Evolutionary conservation across 805 yeast species (phyloP), one percentile per base, ranked within the genome.

Genomic region (Blastobotrys parvus): DNA sequence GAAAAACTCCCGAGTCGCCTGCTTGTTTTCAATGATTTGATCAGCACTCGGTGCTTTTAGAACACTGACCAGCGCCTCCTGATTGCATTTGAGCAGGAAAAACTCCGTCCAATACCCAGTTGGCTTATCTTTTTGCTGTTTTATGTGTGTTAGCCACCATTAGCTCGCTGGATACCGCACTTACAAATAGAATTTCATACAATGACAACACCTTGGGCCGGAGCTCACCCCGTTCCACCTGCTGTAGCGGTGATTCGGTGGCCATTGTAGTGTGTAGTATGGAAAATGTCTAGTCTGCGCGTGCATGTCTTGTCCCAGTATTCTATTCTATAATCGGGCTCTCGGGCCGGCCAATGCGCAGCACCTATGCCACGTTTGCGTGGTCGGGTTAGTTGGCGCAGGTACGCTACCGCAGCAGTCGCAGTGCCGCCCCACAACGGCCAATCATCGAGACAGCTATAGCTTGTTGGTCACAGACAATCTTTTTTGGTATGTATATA

Each of bases 131-230:
- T 11, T 32, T 17, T 38, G 18, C 16, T 29, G 32, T 5, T 31
- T 7, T 15, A 11, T 33, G 13, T 34, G 6, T 34, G n/a, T 21
- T 15, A 23, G 22, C 8, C 10, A 15, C 13, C 11, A 21, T 17
- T 13, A 10, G 8, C 17, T 13, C 38, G 20, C 21, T n/a, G 51
- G 16, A 43, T 48, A n/a, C 20, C 56, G 60, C 23, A 40, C n/a
- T n/a, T n/a, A n/a, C 45, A 40, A 64, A 61, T 13, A 65, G 54
- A 35, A 48, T 35, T 18, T 59, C 62, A 42, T 65, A 65, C 10
- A 65, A 47, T 2, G 47, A 32, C 13, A 62, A 50, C 11, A 60
- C 62, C 48, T 65, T 65, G 17, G 68, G 68, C 45, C 51, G 51
- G 29, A 53, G 54, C 30, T 36, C 46, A 8, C 55, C 53, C 37